These are phyloP conservation scores for Solanum chacoense DNA, from an alignment of 305 asterid genomes.

Conservation along the genomic window DNA sequence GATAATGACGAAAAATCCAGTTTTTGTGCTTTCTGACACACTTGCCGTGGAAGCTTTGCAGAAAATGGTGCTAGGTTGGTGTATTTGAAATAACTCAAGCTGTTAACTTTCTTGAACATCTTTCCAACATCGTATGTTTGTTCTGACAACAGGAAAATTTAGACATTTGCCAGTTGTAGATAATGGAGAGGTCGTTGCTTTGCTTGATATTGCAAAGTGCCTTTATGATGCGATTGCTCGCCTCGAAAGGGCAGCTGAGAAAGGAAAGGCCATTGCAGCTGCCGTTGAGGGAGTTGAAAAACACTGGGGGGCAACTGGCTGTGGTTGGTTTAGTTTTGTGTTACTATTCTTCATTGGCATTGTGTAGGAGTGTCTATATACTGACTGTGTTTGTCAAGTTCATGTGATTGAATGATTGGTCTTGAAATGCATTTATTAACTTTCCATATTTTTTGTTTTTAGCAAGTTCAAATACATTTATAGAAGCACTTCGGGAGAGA, in stretches of 20 bases:
- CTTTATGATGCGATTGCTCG: conserved; percentile 95
- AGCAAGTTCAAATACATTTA: conserved; percentile 38
- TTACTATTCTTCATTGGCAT: neutral
- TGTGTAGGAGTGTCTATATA: neutral
- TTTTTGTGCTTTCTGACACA: conserved; percentile 90
- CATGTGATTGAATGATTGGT: neutral
- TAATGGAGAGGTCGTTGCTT: conserved; percentile 89
- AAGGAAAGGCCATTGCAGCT: conserved; percentile 97
- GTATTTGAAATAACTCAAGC: neutral
- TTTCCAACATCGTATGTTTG: neutral
- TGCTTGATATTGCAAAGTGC: conserved; percentile 92
- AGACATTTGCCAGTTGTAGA: conserved; percentile 96
- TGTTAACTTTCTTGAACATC: neutral
- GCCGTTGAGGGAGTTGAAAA: conserved; percentile 99
- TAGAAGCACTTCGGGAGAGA: conserved; percentile 84
- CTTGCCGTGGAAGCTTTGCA: conserved; percentile 98
- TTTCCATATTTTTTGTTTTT: neutral
- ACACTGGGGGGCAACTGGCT: conserved; percentile 77
- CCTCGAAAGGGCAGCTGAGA: conserved; percentile 95
- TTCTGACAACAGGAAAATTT: conserved; percentile 59
- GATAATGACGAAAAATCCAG: conserved; percentile 92
- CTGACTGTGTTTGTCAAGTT: neutral
- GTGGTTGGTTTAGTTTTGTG: conserved; percentile 40
- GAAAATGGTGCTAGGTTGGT: conserved; percentile 92
- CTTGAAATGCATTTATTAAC: neutral